A percentile compares a stretch with the other conserved stretches of the same genome.
These are phyloP conservation scores for Apiospora rasikravindrae DNA, from an alignment of 2,329 filamentous ascomycete genomes.

Conservation along the genomic window DNA sequence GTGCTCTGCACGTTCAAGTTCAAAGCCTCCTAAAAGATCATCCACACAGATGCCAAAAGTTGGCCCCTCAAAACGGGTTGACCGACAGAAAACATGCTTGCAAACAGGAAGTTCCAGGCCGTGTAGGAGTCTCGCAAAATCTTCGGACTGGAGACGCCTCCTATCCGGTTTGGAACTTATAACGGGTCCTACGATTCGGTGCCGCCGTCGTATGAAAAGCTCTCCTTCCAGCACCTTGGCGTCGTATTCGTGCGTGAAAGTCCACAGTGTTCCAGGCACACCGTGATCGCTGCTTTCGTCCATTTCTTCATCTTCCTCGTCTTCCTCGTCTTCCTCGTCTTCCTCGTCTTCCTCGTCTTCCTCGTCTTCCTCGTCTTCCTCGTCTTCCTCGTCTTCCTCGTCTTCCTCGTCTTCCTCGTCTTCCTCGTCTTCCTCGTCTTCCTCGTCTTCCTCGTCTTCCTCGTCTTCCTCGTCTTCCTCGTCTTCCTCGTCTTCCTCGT, in stretches of 20 bases:
- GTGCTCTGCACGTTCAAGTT: too few species aligned
- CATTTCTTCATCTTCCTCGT: not conserved
- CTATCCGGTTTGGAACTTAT: not conserved
- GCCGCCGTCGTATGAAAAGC: not conserved
- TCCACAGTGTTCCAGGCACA: not conserved
- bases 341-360: too few species aligned
- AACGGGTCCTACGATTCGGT: not conserved
- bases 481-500: not conserved
- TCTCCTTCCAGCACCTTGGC: not conserved
- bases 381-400: too few species aligned
- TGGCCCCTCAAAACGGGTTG: not conserved
- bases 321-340: too few species aligned
- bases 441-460: too few species aligned
- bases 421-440: not conserved
- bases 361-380: not conserved
- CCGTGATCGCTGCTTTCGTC: not conserved
- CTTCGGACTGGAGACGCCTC: not conserved
- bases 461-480: too few species aligned
- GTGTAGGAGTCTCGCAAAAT: not conserved
- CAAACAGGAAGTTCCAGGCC: not conserved
- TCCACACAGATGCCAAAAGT: too few species aligned
- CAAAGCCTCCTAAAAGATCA: too few species aligned
- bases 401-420: too few species aligned
- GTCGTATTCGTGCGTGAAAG: not conserved
- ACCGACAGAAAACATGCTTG: not conserved